Evolutionary conservation across 2,329 filamentous ascomycete genomes (phyloP).

Genomic region (Venturia asperata): DNA sequence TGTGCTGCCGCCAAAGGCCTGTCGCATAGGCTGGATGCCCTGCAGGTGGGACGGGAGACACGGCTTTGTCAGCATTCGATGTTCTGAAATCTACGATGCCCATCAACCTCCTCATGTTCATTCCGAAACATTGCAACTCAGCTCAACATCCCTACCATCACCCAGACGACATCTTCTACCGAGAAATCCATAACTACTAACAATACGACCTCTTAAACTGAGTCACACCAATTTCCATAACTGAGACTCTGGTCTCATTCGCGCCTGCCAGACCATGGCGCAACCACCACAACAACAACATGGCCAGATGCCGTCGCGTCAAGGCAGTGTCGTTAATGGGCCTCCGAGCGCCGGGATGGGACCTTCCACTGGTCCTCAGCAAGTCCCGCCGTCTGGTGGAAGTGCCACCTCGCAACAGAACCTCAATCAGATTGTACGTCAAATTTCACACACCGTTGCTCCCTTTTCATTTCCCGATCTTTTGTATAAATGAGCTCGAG

Average conservation of each 20-base stretch:
- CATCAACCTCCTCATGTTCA: not conserved
- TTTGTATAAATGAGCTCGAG: too few species aligned
- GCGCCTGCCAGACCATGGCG: slow-evolving; percentile 1
- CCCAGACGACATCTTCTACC: not conserved
- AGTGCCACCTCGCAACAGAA: slow-evolving; percentile 72
- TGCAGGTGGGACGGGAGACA: too few species aligned
- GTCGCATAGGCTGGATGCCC: too few species aligned
- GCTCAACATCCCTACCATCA: not conserved
- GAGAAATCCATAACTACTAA: not conserved
- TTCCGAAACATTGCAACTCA: not conserved
- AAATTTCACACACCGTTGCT: not conserved
- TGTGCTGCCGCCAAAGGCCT: not conserved
- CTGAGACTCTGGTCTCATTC: not conserved
- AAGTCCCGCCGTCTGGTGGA: slow-evolving; percentile 41
- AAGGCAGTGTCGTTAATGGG: slow-evolving; percentile 38
- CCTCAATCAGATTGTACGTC: slow-evolving; percentile 87
- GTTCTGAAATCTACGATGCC: too few species aligned
- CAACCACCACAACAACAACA: slow-evolving; percentile 7
- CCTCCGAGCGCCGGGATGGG: slow-evolving; percentile 33
- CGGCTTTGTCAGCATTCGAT: too few species aligned
- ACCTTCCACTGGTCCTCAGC: slow-evolving; percentile 35
- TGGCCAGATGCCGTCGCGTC: slow-evolving; percentile 25
- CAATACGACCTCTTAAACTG: not conserved
- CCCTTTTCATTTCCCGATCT: too few species aligned
- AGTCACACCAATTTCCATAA: not conserved